A percentile compares a stretch with the other conserved stretches of the same genome.
phyloP scores from a whole-genome alignment of 306 rosid genomes.

The Inga laurina region DNA sequence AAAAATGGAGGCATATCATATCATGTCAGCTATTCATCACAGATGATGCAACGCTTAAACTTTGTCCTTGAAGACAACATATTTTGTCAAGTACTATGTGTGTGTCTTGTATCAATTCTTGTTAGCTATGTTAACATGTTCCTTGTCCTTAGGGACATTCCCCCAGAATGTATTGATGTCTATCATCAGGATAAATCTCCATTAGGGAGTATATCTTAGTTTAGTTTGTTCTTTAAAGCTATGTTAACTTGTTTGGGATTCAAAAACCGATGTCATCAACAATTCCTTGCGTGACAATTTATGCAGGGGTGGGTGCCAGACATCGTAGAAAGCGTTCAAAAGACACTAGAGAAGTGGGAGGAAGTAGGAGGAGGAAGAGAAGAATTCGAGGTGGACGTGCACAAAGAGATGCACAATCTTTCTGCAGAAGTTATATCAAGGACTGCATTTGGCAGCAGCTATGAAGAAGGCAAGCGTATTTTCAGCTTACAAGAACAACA shows the following conservation, averaged over 20 bases:
- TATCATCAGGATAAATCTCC: neutral
- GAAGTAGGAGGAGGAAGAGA: constrained; percentile 47
- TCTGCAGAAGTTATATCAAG: constrained; percentile 73
- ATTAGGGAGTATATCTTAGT: neutral
- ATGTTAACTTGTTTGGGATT: neutral
- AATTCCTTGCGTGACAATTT: neutral
- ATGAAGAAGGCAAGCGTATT: constrained; percentile 67
- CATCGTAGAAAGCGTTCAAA: constrained; percentile 53
- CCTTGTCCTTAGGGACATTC: neutral
- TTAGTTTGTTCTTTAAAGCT: neutral
- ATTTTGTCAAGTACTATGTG: neutral
- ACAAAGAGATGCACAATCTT: constrained; percentile 53
- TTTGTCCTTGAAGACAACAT: neutral
- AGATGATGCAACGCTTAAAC: neutral
- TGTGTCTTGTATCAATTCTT: neutral
- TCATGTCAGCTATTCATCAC: neutral
- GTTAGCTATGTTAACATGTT: neutral
- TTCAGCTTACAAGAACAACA: constrained; percentile 73
- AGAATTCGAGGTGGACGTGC: constrained; percentile 67
- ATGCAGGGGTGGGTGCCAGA: constrained; percentile 76
- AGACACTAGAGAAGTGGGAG: constrained; percentile 66
- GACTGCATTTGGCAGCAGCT: constrained; percentile 78
- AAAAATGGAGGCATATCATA: neutral
- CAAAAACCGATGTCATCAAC: neutral
- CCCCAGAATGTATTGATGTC: neutral